Base-by-base conservation (phyloP, 2,329 filamentous ascomycete genomes). In the Cadophora sp. region DNA sequence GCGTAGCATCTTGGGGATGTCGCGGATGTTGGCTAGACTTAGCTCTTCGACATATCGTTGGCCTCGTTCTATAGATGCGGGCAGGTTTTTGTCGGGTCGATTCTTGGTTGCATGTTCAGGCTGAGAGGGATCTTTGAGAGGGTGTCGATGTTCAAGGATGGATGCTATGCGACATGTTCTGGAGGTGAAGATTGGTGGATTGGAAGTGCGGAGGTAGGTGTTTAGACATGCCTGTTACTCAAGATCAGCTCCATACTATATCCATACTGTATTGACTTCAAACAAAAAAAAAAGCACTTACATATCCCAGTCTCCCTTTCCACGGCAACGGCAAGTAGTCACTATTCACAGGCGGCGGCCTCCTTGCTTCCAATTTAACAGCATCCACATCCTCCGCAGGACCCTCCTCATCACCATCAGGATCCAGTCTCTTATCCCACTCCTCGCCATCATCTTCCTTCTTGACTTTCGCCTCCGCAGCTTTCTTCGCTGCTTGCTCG, bases 151-250 rank as follows among this genome's bases (percentile, higher is more conserved):
- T 66, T 97, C 94, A 13, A 97, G 77, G 51, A 98, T 97, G 0
- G 93, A 97, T 1, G 92, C 85, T 69, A 98, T 95, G 36, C 94
- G 91, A 76, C 94, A 97, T 0, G 95, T 97, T 64, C 95, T 87
- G 0, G 95, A 97, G 71, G 90, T 92, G 79, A 97, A 98, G 1
- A 98, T 89, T 0, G 95, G 89, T 8, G 93, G 92, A 69, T 89
- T 95, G 1, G 92, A 89, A 62, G 87, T 85, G 53, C 95, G 90
- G 1, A 98, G 84, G 77, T 97, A 97, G 0, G 95, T 98, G 76
- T 97, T 97, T 18, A 98, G 81, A 76, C 94, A 97, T 13, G 95
- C 94, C 92, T 89, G 47, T 14, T 27, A 66, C 33, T 62, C 48
- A n/a, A 43, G n/a, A 22, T 64, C 39, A 71, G 65, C 33, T 39